Conservation (phyloP, 108 stramenopile genomes). For the Poteriospumella lacustris region DNA sequence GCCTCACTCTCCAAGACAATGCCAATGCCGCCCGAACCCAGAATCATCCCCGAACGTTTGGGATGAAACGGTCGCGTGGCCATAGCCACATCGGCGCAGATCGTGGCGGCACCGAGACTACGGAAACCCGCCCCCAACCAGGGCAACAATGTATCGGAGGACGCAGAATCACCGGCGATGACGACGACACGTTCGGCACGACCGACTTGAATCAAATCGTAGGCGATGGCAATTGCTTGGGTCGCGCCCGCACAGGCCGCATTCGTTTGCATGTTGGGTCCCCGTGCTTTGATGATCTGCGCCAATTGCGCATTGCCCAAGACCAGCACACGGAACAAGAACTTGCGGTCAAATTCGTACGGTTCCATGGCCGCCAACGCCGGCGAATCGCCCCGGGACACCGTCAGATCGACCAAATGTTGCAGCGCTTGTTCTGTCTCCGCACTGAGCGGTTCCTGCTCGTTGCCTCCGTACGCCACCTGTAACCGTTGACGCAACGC, state of each 20-base stretch:
- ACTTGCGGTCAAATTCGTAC: conserved; percentile 92
- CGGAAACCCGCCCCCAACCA: conserved; percentile 87
- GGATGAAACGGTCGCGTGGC: conserved; percentile 87
- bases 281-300: conserved; percentile 83
- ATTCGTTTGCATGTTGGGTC: conserved; percentile 94
- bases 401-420: not conserved
- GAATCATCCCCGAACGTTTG: conserved; percentile 80
- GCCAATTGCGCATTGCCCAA: conserved; percentile 92
- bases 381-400: too few species aligned
- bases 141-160: conserved; percentile 77
- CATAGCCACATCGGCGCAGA: conserved; percentile 62
- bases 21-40: conserved; percentile 86
- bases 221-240: conserved; percentile 88
- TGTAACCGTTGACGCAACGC: conserved; percentile 70
- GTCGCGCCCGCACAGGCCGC: conserved; percentile 95
- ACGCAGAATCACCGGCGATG: conserved; percentile 85
- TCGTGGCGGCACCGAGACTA: conserved; percentile 85
- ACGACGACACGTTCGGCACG: conserved; percentile 87
- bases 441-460: conserved; percentile 41
- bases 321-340: conserved; percentile 88
- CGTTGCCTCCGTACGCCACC: conserved; percentile 60
- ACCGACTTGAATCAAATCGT: conserved; percentile 85
- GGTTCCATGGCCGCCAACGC: not conserved
- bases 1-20: conserved; percentile 70
- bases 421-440: not conserved